Evolutionary conservation across 2,329 filamentous ascomycete species (phyloP).

Genomic region (Aspergillus quadrilineatus): DNA sequence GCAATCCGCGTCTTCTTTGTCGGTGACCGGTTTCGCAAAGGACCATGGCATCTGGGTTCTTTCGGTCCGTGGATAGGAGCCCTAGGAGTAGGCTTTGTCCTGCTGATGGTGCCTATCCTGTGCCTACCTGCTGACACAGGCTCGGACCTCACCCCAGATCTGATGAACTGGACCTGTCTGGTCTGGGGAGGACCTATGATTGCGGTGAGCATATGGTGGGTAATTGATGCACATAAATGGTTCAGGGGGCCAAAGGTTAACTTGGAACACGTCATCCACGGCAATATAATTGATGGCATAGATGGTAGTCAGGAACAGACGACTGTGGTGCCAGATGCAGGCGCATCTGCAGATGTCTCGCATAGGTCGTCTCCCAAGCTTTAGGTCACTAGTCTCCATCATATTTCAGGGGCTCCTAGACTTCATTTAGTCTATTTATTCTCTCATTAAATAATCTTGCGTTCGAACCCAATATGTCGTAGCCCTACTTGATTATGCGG

Average conservation of each 20-base stretch:
- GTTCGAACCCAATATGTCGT: too few species aligned
- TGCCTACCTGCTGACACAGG: slow-evolving; percentile 63
- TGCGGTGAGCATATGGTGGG: slow-evolving; percentile 60
- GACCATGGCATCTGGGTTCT: slow-evolving; percentile 67
- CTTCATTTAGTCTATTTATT: not conserved
- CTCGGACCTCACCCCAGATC: slow-evolving; percentile 48
- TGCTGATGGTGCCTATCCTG: slow-evolving; percentile 67
- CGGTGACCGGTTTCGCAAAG: slow-evolving; percentile 62
- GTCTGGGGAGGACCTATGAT: slow-evolving; percentile 67
- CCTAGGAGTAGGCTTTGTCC: slow-evolving; percentile 59
- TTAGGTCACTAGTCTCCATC: not conserved
- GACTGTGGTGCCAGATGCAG: not conserved
- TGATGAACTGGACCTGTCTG: slow-evolving; percentile 69
- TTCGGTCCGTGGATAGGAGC: slow-evolving; percentile 59
- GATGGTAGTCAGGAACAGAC: slow-evolving; percentile 18
- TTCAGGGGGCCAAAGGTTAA: slow-evolving; percentile 71
- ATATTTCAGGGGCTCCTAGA: too few species aligned
- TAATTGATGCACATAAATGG: slow-evolving; percentile 64
- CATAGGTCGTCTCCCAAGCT: slow-evolving; percentile 2
- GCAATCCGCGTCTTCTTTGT: slow-evolving; percentile 51
- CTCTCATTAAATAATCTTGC: not conserved
- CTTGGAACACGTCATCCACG: slow-evolving; percentile 52
- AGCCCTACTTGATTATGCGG: too few species aligned
- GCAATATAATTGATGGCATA: slow-evolving; percentile 24
- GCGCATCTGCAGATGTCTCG: slow-evolving; percentile 7